phyloP scores from a whole-genome alignment of 768 basidiomycete genomes.

The Suillus sp. region DNA sequence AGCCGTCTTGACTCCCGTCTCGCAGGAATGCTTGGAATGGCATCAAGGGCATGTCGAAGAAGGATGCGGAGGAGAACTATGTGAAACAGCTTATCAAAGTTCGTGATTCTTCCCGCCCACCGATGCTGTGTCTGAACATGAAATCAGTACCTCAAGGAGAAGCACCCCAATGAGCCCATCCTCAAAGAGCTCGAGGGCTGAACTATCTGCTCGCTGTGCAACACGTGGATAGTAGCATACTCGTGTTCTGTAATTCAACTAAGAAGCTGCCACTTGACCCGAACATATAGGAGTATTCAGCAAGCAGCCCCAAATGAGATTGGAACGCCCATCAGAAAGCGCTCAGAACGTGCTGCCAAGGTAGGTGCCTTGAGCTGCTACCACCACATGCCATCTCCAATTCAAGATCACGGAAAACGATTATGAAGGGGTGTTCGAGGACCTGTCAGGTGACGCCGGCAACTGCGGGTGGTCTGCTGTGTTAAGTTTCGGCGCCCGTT shows the following conservation, averaged over 20 bases:
- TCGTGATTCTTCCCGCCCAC: slow-evolving; percentile 20
- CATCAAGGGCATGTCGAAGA: slow-evolving; percentile 70
- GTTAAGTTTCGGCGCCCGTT: slow-evolving; percentile 19
- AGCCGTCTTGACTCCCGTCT: slow-evolving; percentile 1
- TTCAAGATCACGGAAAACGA: not conserved
- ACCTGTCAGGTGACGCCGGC: slow-evolving; percentile 10
- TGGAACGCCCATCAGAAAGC: slow-evolving; percentile 4
- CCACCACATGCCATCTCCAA: not conserved
- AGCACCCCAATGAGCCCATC: not conserved
- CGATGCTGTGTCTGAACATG: not conserved
- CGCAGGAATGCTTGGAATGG: slow-evolving; percentile 84
- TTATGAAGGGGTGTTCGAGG: slow-evolving; percentile 28
- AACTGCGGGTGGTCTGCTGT: slow-evolving; percentile 11
- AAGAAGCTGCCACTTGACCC: not conserved
- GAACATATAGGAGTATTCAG: slow-evolving; percentile 1
- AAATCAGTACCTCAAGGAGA: slow-evolving; percentile 6
- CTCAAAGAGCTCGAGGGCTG: slow-evolving; percentile 2
- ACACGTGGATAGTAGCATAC: not conserved
- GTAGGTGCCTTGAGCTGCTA: slow-evolving; percentile 1
- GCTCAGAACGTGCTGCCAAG: not conserved
- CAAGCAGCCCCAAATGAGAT: not conserved
- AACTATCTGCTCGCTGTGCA: not conserved
- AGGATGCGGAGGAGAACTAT: slow-evolving; percentile 73
- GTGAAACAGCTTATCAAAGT: slow-evolving; percentile 76
- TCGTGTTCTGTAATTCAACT: not conserved